Evolutionary conservation across 352 stramenopile species (phyloP).

Genomic region (Pythium dissotocum): DNA sequence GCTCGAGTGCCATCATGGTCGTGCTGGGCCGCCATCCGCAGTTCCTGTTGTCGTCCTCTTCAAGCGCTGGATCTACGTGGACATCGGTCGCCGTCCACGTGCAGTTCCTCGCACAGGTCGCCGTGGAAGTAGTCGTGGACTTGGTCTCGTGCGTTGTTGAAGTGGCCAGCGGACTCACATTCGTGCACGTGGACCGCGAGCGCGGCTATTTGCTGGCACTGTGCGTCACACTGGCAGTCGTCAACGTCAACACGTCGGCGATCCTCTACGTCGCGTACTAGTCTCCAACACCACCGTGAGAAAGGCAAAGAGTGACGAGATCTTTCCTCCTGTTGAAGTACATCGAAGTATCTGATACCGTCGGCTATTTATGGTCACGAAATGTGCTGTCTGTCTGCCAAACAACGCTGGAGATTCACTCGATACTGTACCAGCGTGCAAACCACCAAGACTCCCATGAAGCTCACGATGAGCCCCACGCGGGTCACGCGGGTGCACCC

Average conservation of each 20-base stretch:
- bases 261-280: slow-evolving; percentile 18
- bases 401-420: too few species aligned
- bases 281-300: too few species aligned
- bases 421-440: too few species aligned
- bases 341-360: too few species aligned
- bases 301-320: too few species aligned
- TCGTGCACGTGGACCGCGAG: slow-evolving; percentile 1
- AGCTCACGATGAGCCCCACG: background rate
- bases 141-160: slow-evolving; percentile 13
- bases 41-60: slow-evolving; percentile 16
- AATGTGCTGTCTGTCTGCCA: too few species aligned
- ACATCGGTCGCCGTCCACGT: background rate
- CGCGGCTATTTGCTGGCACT: slow-evolving; percentile 12
- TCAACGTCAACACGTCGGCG: slow-evolving; percentile 22
- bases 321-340: too few species aligned
- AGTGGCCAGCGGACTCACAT: background rate
- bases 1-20: slow-evolving; percentile 36
- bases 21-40: slow-evolving; percentile 37
- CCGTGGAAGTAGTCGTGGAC: slow-evolving; percentile 17
- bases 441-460: too few species aligned
- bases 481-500: background rate
- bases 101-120: slow-evolving; percentile 9
- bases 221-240: slow-evolving; percentile 1
- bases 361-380: too few species aligned
- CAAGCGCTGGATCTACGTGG: background rate